A percentile compares a stretch with the other conserved stretches of the same genome.
Evolutionary conservation across 257 asterid species (phyloP).

Genomic region (Salvia miltiorrhiza): DNA sequence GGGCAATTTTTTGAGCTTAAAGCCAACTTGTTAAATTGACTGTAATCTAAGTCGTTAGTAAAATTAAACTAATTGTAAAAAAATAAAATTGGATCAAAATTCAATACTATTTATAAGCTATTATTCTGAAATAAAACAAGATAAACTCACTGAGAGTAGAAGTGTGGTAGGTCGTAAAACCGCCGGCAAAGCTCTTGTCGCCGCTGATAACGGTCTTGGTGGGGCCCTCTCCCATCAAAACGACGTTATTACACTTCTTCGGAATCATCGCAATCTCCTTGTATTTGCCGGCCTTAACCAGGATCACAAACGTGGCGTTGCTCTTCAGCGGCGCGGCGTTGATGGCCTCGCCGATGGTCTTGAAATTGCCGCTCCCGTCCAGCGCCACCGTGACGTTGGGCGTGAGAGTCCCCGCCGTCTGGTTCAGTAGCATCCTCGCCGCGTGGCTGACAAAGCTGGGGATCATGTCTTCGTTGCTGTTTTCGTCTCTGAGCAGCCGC

Average conservation of each 20-base stretch:
- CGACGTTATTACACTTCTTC: constrained; percentile 33
- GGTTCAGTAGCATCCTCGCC: constrained; percentile 37
- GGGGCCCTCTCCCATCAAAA: constrained; percentile 62
- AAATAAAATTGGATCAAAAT: no score
- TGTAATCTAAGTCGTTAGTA: no score
- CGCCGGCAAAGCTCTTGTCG: constrained; percentile 42
- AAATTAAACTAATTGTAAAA: no score
- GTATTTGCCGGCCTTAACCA: constrained; percentile 60
- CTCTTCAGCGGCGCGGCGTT: constrained; percentile 31
- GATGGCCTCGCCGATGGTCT: constrained; percentile 47
- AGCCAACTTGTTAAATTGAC: no score
- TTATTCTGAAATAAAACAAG: no score
- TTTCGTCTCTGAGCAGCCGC: constrained; percentile 18
- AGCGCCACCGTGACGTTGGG: constrained; percentile 52
- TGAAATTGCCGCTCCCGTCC: constrained; percentile 59
- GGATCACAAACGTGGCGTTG: constrained; percentile 30
- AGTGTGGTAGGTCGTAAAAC: constrained; percentile 42
- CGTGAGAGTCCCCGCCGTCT: constrained; percentile 3
- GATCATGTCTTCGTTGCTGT: background rate
- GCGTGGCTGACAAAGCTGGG: constrained; percentile 21
- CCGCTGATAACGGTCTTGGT: constrained; percentile 50
- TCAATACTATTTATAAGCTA: no score
- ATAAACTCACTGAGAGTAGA: constrained; percentile 40
- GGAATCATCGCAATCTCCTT: constrained; percentile 44
- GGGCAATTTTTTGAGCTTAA: no score